These are phyloP conservation scores for Setomelanomma holmii DNA, from an alignment of 2,329 filamentous ascomycete genomes.

Conservation along the genomic window DNA sequence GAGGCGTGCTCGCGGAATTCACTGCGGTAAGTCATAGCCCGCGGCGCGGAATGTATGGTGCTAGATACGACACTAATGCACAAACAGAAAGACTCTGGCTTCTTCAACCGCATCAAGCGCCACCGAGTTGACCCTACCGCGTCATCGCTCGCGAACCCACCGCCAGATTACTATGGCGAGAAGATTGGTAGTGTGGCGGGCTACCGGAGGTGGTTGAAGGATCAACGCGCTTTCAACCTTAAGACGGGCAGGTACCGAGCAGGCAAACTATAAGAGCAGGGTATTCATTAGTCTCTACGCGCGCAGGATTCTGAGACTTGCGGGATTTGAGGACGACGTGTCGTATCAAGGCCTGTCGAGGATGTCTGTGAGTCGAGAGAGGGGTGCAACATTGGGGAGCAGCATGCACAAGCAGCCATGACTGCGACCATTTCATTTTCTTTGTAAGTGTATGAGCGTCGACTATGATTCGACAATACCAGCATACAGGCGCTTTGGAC, in stretches of 20 bases:
- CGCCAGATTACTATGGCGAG: constrained; percentile 98
- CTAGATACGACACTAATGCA: constrained; percentile 1
- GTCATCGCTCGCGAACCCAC: constrained; percentile 89
- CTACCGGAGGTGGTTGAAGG: constrained; percentile 95
- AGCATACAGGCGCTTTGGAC: constrained; percentile 8
- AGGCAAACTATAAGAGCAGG: constrained; percentile 11
- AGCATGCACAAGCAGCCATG: background rate
- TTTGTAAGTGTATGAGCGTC: constrained; percentile 9
- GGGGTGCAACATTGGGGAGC: background rate
- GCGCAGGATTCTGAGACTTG: too few relatives aligned
- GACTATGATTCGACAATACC: background rate
- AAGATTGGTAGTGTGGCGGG: constrained; percentile 93
- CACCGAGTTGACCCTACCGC: constrained; percentile 90
- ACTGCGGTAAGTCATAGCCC: constrained; percentile 61
- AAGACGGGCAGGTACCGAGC: constrained; percentile 70
- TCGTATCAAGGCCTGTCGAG: too few relatives aligned
- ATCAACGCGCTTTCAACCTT: constrained; percentile 90
- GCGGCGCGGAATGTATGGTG: background rate
- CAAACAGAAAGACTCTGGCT: constrained; percentile 84
- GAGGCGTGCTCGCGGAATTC: constrained; percentile 75
- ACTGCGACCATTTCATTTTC: constrained; percentile 2
- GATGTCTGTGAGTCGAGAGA: too few relatives aligned
- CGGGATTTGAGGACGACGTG: too few relatives aligned
- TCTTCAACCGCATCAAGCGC: constrained; percentile 90
- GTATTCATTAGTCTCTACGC: background rate